These are phyloP conservation scores for Colletotrichum cuscutae DNA, from an alignment of 2,329 filamentous ascomycete species.

Conservation along the genomic window DNA sequence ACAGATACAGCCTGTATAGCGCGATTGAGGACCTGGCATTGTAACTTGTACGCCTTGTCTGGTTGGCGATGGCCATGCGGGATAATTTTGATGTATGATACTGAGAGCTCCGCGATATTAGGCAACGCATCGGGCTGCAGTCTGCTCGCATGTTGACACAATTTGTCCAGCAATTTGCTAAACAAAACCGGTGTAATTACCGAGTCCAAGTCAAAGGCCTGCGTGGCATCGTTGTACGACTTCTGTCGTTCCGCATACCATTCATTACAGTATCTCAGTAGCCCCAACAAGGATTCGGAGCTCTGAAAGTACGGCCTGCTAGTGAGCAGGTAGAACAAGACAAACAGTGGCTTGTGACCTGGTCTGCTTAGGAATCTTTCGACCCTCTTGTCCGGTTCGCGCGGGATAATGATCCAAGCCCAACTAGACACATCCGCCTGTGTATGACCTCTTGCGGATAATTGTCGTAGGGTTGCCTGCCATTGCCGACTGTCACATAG, in stretches of 20 bases:
- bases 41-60: conserved; percentile 37
- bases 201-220: neutral
- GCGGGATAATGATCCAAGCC: conserved; percentile 16
- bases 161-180: neutral
- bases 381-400: conserved; percentile 21
- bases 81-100: conserved; percentile 43
- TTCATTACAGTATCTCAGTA: conserved; percentile 23
- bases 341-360: conserved; percentile 27
- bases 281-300: conserved; percentile 10
- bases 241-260: conserved; percentile 16
- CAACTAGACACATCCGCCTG: conserved; percentile 17
- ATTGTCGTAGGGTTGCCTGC: neutral
- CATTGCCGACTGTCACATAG: conserved; percentile 5
- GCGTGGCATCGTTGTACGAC: neutral
- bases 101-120: conserved; percentile 43
- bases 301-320: neutral
- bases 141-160: conserved; percentile 31
- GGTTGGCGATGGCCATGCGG: conserved; percentile 22
- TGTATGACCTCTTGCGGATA: neutral
- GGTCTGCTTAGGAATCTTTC: conserved; percentile 3
- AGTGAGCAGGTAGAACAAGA: conserved; percentile 27
- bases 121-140: conserved; percentile 43
- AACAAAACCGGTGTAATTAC: neutral
- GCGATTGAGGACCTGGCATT: conserved; percentile 49
- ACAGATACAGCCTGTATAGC: conserved; percentile 45